Base-by-base conservation (phyloP, 306 rosid genomes). In the Delonix regia region DNA sequence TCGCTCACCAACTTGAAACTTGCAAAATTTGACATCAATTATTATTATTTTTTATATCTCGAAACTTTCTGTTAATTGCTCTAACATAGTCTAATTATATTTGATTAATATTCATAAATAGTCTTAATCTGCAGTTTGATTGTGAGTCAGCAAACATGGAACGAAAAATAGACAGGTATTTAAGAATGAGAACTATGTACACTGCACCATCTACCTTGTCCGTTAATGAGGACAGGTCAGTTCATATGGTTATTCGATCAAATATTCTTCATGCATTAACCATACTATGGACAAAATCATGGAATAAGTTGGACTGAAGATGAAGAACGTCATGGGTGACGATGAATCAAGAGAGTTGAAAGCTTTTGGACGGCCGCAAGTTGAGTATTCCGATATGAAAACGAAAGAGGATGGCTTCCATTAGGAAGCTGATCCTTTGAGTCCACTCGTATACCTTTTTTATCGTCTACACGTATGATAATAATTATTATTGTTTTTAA, bases 271-370 rank as follows among this genome's bases (percentile, higher is more conserved):
- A 9, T 57, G 13, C 1, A 56, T 56, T 21, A 7, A 56, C 1
- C 22, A 4, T 56, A 19, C 22, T 2, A 33, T 18, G 69, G 13
- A 39, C 24, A 65, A 10, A 56, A 56, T 56, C 16, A 2, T 10
- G 7, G 68, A 30, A 3, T 18, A 15, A 1, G 39, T 13, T 59
- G 39, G 33, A 55, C 11, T 0, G 53, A 13, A 41, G 34, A 41
- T 42, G 36, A 47, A 28, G 48, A 7, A 14, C 76, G 49, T 71
- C 76, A 71, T 71, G 48, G 19, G 36, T 71, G 64, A 71, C 64
- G 64, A 52, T 21, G 49, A 49, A 10, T 18, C 69, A 0, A 7
- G 59, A 27, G 42, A 3, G 60, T 28, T 48, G 25, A n/a, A 47
- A 47, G n/a, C 25, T 69, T 48, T 66, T 24, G 18, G 57, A 25